These are phyloP conservation scores for Glycine soja DNA, from an alignment of 306 rosid genomes.

Conservation along the genomic window DNA sequence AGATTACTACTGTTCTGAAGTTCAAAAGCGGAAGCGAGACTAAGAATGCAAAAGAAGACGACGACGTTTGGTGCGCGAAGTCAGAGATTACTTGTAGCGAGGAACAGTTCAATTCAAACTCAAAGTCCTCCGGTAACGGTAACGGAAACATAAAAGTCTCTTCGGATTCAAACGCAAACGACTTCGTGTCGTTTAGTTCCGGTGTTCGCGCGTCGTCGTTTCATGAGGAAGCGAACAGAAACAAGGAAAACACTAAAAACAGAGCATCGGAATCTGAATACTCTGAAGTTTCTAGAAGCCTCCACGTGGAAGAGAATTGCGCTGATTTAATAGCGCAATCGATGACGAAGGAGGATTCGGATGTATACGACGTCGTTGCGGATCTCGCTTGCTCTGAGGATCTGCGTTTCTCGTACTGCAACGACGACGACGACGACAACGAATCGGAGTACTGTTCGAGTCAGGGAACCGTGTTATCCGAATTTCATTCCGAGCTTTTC, in stretches of 20 bases:
- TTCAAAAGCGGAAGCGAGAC: neutral
- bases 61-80: slow-evolving; percentile 56
- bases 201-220: slow-evolving; percentile 52
- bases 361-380: slow-evolving; percentile 47
- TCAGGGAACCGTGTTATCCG: slow-evolving; percentile 62
- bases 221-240: slow-evolving; percentile 40
- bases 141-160: slow-evolving; percentile 42
- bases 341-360: slow-evolving; percentile 55
- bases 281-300: slow-evolving; percentile 21
- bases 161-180: slow-evolving; percentile 49
- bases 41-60: slow-evolving; percentile 41
- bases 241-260: slow-evolving; percentile 38
- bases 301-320: slow-evolving; percentile 8
- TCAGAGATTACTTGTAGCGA: slow-evolving; percentile 59
- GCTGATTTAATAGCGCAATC: slow-evolving; percentile 61
- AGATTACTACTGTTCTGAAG: neutral
- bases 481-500: slow-evolving; percentile 62
- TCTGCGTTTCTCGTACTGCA: slow-evolving; percentile 57
- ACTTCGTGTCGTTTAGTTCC: slow-evolving; percentile 53
- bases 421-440: slow-evolving; percentile 71
- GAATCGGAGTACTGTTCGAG: slow-evolving; percentile 61
- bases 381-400: slow-evolving; percentile 84
- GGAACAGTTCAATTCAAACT: slow-evolving; percentile 42
- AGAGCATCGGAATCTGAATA: slow-evolving; percentile 64
- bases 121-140: slow-evolving; percentile 20